These are phyloP conservation scores for Multifurca ochricompacta DNA, from an alignment of 768 basidiomycete genomes.

Conservation along the genomic window DNA sequence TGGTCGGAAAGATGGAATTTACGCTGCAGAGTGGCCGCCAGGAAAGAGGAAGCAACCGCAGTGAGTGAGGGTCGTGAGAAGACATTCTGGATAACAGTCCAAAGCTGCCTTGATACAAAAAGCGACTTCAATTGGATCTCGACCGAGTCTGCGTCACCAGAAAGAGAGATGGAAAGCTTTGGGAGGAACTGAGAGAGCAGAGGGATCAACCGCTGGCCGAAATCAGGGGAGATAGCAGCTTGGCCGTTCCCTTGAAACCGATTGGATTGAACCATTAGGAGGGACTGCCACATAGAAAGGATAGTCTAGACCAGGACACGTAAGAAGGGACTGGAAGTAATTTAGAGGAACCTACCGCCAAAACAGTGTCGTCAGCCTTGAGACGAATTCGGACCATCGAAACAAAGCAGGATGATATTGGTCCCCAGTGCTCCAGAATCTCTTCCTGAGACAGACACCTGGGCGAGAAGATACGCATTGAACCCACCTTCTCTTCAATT, in stretches of 20 bases:
- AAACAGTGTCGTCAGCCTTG: not conserved
- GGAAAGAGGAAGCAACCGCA: constrained; percentile 6
- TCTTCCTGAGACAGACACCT: constrained; percentile 9
- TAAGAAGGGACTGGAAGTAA: not conserved
- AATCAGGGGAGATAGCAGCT: not conserved
- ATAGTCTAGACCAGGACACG: not conserved
- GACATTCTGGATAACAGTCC: not conserved
- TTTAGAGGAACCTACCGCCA: not conserved
- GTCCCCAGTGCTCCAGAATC: not conserved
- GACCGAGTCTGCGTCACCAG: constrained; percentile 2
- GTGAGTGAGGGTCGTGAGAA: constrained; percentile 3
- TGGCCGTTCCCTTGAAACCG: not conserved
- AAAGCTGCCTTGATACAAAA: constrained; percentile 6
- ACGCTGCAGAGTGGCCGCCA: constrained; percentile 1
- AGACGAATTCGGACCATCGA: not conserved
- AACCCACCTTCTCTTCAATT: not conserved
- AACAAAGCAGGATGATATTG: constrained; percentile 6
- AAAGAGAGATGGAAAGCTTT: not conserved
- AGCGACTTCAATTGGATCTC: constrained; percentile 2
- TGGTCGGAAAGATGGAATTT: constrained; percentile 4
- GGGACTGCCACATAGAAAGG: constrained; percentile 4
- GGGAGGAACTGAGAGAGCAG: constrained; percentile 3
- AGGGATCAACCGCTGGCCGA: not conserved
- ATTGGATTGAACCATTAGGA: not conserved
- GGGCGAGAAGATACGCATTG: not conserved